A percentile compares a stretch with the other conserved stretches of the same genome.
Evolutionary conservation across 2,329 filamentous ascomycete species (phyloP).

Genomic region (Microdochium paspali): DNA sequence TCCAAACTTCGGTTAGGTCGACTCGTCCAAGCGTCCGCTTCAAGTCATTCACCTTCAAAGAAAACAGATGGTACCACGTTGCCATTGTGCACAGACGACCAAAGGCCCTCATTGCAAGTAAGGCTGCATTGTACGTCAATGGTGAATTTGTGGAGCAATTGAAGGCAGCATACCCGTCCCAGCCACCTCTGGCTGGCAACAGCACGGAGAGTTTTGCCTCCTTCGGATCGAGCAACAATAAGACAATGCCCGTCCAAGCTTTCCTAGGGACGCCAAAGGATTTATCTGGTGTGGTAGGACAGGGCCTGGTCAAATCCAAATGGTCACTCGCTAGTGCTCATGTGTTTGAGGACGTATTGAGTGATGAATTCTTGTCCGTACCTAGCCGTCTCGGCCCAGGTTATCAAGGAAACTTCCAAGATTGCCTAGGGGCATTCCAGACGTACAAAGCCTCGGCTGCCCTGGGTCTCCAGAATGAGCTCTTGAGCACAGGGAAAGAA

Average conservation of each 20-base stretch:
- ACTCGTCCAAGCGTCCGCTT: conserved; percentile 85
- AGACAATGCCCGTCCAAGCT: conserved; percentile 68
- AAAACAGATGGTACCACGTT: conserved; percentile 85
- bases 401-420: conserved; percentile 94
- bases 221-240: conserved; percentile 48
- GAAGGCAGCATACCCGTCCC: conserved; percentile 78
- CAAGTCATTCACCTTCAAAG: conserved; percentile 69
- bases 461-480: conserved; percentile 83
- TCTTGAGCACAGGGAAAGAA: conserved; percentile 80
- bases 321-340: conserved; percentile 90
- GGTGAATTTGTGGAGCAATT: conserved; percentile 91
- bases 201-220: conserved; percentile 62
- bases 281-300: conserved; percentile 66
- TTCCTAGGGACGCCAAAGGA: conserved; percentile 91
- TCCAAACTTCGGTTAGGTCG: conserved; percentile 89
- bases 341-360: conserved; percentile 77
- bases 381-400: conserved; percentile 82
- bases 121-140: conserved; percentile 82
- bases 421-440: conserved; percentile 89
- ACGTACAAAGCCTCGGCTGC: conserved; percentile 91
- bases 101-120: conserved; percentile 65
- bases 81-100: conserved; percentile 76
- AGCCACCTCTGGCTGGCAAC: conserved; percentile 54
- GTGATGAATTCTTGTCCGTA: conserved; percentile 85
- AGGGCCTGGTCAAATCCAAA: conserved; percentile 63